These are phyloP conservation scores for Candida loeiensis DNA, from an alignment of 805 yeast species.

Conservation along the genomic window DNA sequence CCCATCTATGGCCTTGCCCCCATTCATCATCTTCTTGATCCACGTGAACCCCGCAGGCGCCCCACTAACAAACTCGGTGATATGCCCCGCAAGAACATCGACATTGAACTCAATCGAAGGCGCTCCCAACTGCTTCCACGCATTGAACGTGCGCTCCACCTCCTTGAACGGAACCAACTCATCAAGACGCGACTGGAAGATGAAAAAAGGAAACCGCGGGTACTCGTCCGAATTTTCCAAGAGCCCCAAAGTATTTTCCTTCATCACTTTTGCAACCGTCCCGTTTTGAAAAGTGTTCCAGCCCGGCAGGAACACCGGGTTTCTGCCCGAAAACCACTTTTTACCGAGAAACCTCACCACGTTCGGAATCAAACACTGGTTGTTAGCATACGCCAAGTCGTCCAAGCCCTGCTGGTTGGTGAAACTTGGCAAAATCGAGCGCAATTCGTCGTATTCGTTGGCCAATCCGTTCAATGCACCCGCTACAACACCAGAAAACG, in stretches of 20 bases:
- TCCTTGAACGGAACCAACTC: constrained; percentile 12
- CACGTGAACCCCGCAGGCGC: constrained; percentile 19
- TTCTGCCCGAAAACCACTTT: constrained; percentile 13
- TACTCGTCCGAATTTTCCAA: constrained; percentile 1
- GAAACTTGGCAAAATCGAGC: constrained; percentile 3
- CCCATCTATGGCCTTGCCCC: constrained; percentile 15
- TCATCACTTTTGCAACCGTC: neutral
- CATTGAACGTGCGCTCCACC: constrained; percentile 16
- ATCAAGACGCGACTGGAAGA: constrained; percentile 13
- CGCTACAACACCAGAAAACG: constrained; percentile 29
- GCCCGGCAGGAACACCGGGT: constrained; percentile 13
- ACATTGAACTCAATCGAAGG: constrained; percentile 22
- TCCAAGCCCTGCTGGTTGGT: neutral
- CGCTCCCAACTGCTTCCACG: constrained; percentile 23
- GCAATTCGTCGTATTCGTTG: constrained; percentile 28
- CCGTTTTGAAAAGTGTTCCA: constrained; percentile 15
- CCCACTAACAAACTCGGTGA: constrained; percentile 12
- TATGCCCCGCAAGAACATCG: constrained; percentile 24
- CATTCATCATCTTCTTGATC: constrained; percentile 16
- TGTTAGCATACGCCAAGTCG: constrained; percentile 1
- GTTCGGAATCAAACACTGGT: constrained; percentile 4
- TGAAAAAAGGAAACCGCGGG: constrained; percentile 11
- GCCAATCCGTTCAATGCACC: constrained; percentile 29
- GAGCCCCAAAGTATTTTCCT: constrained; percentile 6
- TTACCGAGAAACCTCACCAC: constrained; percentile 4